Conservation (phyloP, 345 rosid genomes). For the Acer campestre region DNA sequence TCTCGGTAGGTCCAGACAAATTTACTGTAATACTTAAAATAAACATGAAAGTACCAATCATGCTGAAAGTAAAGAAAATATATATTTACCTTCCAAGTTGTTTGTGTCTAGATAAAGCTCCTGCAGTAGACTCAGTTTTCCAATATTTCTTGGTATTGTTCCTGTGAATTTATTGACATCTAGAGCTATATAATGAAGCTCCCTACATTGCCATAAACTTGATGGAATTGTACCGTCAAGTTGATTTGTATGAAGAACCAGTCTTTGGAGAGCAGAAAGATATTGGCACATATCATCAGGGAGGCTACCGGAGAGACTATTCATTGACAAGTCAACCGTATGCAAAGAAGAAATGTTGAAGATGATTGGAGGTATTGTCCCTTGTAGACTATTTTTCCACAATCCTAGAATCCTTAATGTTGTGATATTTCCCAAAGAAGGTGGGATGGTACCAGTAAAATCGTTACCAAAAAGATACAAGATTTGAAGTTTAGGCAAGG, state of each 20-base stretch:
- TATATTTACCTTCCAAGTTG: background rate
- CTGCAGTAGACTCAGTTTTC: background rate
- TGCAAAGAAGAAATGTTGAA: background rate
- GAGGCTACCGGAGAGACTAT: background rate
- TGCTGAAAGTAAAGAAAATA: too few relatives aligned
- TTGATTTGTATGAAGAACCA: background rate
- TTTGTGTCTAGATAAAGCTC: background rate
- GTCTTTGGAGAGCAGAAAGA: too few relatives aligned
- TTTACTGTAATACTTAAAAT: too few relatives aligned
- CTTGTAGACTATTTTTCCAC: background rate
- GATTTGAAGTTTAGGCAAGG: conserved; percentile 2
- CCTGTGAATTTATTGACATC: conserved; percentile 11
- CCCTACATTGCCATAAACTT: background rate
- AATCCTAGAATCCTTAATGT: background rate
- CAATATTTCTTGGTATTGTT: conserved; percentile 12
- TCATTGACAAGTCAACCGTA: background rate
- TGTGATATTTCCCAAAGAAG: conserved; percentile 8
- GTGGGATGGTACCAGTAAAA: conserved; percentile 21
- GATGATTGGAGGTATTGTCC: too few relatives aligned
- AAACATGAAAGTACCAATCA: too few relatives aligned
- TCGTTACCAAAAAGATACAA: conserved; percentile 11
- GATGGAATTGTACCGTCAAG: conserved; percentile 9
- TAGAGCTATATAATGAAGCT: background rate
- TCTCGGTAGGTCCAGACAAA: too few relatives aligned
- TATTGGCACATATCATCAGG: background rate